These are phyloP conservation scores for Bassia scoparia DNA, from an alignment of 148 eudicot species.

Conservation along the genomic window DNA sequence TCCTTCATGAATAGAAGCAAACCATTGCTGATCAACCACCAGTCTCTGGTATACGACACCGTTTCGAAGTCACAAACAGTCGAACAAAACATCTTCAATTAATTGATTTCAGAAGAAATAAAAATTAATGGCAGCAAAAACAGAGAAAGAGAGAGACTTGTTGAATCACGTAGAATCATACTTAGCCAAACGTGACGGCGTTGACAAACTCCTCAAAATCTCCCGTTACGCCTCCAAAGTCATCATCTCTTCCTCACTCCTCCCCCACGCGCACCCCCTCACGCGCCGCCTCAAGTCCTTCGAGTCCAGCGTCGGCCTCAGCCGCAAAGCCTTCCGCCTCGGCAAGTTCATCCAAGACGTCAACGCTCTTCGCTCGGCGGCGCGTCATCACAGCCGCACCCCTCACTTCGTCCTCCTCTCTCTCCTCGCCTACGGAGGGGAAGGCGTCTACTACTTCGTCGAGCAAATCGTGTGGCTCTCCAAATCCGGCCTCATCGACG, in stretches of 20 bases:
- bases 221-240: slow-evolving; percentile 82
- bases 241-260: slow-evolving; percentile 53
- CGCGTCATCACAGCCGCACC: not conserved
- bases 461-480: slow-evolving; percentile 86
- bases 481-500: slow-evolving; percentile 68
- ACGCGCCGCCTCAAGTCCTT: slow-evolving; percentile 51
- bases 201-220: slow-evolving; percentile 87
- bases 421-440: slow-evolving; percentile 73
- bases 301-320: slow-evolving; percentile 75
- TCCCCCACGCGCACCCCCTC: slow-evolving; percentile 38
- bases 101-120: not conserved
- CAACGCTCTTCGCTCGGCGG: slow-evolving; percentile 49
- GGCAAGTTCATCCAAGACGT: slow-evolving; percentile 87
- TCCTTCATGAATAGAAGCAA: not conserved
- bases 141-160: slow-evolving; percentile 40
- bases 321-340: slow-evolving; percentile 91
- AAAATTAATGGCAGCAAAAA: slow-evolving; percentile 10
- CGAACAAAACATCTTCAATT: not conserved
- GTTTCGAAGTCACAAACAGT: not conserved
- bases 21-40: not conserved
- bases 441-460: slow-evolving; percentile 75
- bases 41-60: not conserved
- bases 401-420: slow-evolving; percentile 28
- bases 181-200: slow-evolving; percentile 89
- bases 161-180: slow-evolving; percentile 78